Evolutionary conservation across 257 asterid genomes (phyloP), one percentile per base, ranked within the genome.

Genomic region (Fraxinus americana): DNA sequence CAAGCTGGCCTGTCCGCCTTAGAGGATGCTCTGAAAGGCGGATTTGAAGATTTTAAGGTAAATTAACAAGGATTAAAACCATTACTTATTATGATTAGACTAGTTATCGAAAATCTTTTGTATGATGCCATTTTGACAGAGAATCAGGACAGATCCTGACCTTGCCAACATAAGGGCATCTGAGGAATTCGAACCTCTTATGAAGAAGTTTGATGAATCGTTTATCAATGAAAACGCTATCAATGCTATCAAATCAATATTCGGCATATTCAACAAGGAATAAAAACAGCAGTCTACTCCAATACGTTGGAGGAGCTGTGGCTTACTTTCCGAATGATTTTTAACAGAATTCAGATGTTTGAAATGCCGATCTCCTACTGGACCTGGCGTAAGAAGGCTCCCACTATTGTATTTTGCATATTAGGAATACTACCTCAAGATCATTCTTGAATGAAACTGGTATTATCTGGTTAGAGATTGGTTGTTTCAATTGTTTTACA

Each of bases 151-250:
- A 36, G 99, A 95, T 79, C 99, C 96, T 27, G 98, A 95, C 86
- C 91, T 95, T 74, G 97, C 84, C 23, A 91, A 86, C 61, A 29
- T 92, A 80, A 90, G 99, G 84, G 78, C 77, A 76, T 84, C 96
- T 0, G 86, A 85, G 67, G 95, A 85, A 32, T 94, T 92, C 16
- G 96, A 90, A 35, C 78, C 90, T 45, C 95, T 94, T 32, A 25
- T 94, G 90, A 91, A 90, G 87, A 91, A 71, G 81, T 95, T 78
- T 41, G 99, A 95, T 29, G 99, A 94, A 84, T 89, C 98, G 0
- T 92, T 94, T 77, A 94, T 94, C 88, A 94, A 94, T 32, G 99
- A 92, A 84, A 92, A 82, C 38, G 99, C 99, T 70, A 84, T 94
- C 90, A 89, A 94, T 50, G 98, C 99, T 4, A 85, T 95, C 82